Evolutionary conservation across 192 early-diverging fungal species (phyloP).

Genomic region (Linnemannia elongata): DNA sequence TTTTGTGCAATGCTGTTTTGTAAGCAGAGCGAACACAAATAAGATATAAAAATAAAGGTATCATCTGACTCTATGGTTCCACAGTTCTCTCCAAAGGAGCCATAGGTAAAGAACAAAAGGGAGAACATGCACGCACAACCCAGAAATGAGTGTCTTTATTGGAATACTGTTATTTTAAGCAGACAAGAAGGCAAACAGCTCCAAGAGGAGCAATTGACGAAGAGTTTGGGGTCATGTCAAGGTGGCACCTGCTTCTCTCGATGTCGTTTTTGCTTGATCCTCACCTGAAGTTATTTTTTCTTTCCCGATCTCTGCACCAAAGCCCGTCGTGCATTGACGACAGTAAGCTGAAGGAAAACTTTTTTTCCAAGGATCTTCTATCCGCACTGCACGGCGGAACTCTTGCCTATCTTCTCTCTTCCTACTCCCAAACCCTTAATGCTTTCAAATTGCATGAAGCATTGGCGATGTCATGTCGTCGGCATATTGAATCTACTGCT

Average conservation of each 20-base stretch:
- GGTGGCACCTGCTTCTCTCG: too few relatives aligned
- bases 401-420: too few relatives aligned
- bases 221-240: neutral
- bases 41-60: neutral
- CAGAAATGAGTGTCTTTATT: neutral
- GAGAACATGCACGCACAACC: neutral
- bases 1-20: neutral
- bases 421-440: too few relatives aligned
- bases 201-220: neutral
- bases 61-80: neutral
- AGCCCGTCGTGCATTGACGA: neutral
- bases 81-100: neutral
- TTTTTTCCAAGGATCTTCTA: neutral
- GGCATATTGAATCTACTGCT: too few relatives aligned
- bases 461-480: too few relatives aligned
- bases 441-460: too few relatives aligned
- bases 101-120: too few relatives aligned
- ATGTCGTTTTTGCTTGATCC: neutral
- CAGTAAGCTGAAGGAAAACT: neutral
- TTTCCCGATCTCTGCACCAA: neutral
- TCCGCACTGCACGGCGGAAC: neutral
- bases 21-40: neutral
- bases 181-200: neutral
- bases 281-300: neutral
- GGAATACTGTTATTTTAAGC: neutral